These are phyloP conservation scores for Mariannaea elegans DNA, from an alignment of 2,329 filamentous ascomycete species.

Conservation along the genomic window DNA sequence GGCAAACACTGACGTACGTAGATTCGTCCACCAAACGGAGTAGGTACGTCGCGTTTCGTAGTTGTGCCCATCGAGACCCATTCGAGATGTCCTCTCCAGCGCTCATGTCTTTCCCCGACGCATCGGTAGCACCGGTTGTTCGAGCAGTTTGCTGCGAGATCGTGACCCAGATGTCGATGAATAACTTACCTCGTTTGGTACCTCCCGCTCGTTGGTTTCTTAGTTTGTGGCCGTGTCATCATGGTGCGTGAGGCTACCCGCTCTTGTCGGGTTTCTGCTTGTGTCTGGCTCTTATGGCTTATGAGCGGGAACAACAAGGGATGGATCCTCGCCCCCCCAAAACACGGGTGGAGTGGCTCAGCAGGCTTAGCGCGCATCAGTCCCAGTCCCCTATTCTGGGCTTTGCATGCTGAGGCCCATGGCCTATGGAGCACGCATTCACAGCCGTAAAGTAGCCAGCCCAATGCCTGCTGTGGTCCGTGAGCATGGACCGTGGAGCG, in stretches of 20 bases:
- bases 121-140: no score
- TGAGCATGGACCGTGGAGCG: conserved; percentile 31
- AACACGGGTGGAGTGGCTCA: conserved; percentile 43
- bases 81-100: no score
- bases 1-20: background rate
- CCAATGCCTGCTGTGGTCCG: conserved; percentile 21
- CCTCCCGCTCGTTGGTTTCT: background rate
- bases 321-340: conserved; percentile 31
- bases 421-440: background rate
- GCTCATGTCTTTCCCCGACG: no score
- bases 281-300: conserved; percentile 26
- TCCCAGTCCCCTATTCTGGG: conserved; percentile 43
- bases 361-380: conserved; percentile 41
- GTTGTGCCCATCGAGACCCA: no score
- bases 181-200: background rate
- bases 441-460: background rate
- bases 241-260: conserved; percentile 2
- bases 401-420: conserved; percentile 12
- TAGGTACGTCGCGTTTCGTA: no score
- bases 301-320: conserved; percentile 33
- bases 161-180: background rate
- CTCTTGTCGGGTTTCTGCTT: conserved; percentile 13
- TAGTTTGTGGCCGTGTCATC: background rate
- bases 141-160: no score
- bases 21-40: background rate